Base-by-base conservation (phyloP, 257 asterid species). In the Solanum peruvianum region DNA sequence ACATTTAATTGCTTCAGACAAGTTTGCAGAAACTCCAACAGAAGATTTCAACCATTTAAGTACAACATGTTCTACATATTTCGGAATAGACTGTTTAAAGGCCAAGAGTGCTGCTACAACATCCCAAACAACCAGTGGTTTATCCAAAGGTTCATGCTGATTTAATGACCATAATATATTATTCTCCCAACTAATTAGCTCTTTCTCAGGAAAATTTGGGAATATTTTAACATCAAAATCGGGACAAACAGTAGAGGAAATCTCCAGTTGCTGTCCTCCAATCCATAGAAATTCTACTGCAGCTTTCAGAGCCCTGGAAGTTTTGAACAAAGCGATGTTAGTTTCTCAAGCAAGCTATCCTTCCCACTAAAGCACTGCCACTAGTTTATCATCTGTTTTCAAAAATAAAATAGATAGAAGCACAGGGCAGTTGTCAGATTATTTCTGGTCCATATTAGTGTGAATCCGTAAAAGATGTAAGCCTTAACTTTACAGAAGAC, bases 261-360 rank as follows among this genome's bases (percentile, higher is more conserved):
- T 84, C 91, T 92, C 95, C 90, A 94, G 88, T 86, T 94, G 97
- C 90, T 97, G 98, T 87, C 99, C 99, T 87, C 99, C 99, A 85
- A 95, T 92, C 99, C 98, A 95, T 84, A 93, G 91, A 87, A 92
- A 97, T 86, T 95, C 98, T 31, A 97, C 87, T 44, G 96, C 94
- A 87, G 97, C 96, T 90, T 86, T 96, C 76, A 89, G 93, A 47
- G 93, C 87, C 91, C 99, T 95, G 94, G 29, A 86, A 9, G 86
- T 86, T 87, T 64, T 44, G 83, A 62, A 45, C 86, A 80, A 86
- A 81, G 42, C 13, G 12, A 49, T 20, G 44, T 81, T 49, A 81
- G 69, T 81, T 80, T 81, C 85, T 76, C 60, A 76, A 76, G 58
- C 13, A 76, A 76, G 58, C 37, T 76, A 42, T 76, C 58, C 21